A percentile compares a stretch with the other conserved stretches of the same genome.
Conservation (phyloP, 371 early-diverging fungal genomes). For the Syncephalastrum racemosum region DNA sequence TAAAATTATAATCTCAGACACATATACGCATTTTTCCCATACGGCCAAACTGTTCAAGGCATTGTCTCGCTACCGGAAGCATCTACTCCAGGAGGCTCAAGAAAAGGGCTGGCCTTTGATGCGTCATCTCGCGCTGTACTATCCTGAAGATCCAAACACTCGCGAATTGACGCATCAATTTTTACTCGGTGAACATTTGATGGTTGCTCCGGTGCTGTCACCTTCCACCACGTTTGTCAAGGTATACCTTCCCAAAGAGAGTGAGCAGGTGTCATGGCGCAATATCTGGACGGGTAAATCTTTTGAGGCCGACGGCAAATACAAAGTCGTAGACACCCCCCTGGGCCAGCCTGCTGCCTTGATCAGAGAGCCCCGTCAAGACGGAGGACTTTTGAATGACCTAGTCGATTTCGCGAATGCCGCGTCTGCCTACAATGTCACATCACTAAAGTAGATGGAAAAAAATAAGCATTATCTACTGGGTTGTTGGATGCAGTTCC, state of each 20-base stretch:
- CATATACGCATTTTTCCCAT: slow-evolving; percentile 36
- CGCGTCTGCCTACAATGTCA: no score
- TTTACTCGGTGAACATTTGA: slow-evolving; percentile 30
- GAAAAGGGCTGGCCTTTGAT: slow-evolving; percentile 52
- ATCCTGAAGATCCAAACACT: slow-evolving; percentile 39
- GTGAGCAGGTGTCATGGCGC: slow-evolving; percentile 29
- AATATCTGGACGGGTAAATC: slow-evolving; percentile 48
- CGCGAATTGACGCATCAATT: slow-evolving; percentile 38
- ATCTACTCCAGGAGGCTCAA: slow-evolving; percentile 44
- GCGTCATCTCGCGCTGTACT: slow-evolving; percentile 51
- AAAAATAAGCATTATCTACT: no score
- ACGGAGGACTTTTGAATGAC: slow-evolving; percentile 34
- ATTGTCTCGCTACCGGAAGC: slow-evolving; percentile 36
- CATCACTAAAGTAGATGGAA: no score
- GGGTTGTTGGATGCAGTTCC: no score
- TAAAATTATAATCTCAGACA: slow-evolving; percentile 17
- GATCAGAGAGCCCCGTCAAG: slow-evolving; percentile 44
- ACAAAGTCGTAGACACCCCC: slow-evolving; percentile 39
- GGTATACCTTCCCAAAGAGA: slow-evolving; percentile 43
- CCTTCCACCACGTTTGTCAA: slow-evolving; percentile 44
- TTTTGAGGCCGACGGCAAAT: slow-evolving; percentile 38
- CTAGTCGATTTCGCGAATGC: slow-evolving; percentile 33
- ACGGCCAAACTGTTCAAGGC: slow-evolving; percentile 35
- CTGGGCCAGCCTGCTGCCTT: slow-evolving; percentile 48
- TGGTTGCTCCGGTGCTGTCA: slow-evolving; percentile 37